Evolutionary conservation across 495 filamentous ascomycete genomes (phyloP).

Genomic region (Xylaria palmicola): DNA sequence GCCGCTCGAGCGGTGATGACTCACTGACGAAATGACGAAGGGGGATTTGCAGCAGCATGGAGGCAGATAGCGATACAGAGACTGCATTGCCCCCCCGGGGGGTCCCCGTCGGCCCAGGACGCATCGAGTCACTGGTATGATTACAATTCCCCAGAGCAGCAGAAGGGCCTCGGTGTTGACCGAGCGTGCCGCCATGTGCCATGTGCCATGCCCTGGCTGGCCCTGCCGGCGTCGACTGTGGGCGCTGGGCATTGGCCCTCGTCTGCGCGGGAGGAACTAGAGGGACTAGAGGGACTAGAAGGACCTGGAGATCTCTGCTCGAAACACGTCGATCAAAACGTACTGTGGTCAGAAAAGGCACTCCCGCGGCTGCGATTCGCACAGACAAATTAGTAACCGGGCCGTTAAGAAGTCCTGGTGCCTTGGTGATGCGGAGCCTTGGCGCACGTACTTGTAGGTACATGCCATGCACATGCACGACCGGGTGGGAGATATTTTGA

Average conservation of each 20-base stretch:
- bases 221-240: too few species aligned
- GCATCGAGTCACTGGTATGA: not conserved
- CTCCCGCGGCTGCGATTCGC: not conserved
- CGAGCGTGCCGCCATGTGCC: too few species aligned
- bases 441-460: too few species aligned
- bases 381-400: constrained; percentile 16
- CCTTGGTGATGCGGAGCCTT: constrained; percentile 1
- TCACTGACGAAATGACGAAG: constrained; percentile 7
- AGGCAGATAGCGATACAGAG: not conserved
- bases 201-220: too few species aligned
- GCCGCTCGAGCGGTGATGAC: not conserved
- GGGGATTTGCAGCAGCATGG: not conserved
- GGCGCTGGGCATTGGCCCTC: too few species aligned
- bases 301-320: too few species aligned
- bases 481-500: constrained; percentile 3
- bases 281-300: too few species aligned
- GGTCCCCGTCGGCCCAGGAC: not conserved
- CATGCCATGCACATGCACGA: not conserved
- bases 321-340: constrained; percentile 11
- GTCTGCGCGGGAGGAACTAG: too few species aligned
- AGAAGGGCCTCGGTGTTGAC: not conserved
- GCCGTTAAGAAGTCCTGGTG: constrained; percentile 3
- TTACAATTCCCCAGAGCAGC: not conserved
- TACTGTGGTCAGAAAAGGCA: constrained; percentile 8
- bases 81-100: too few species aligned